Evolutionary conservation across 495 filamentous ascomycete species (phyloP), one percentile per base, ranked within the genome.

Genomic region (Xylaria flabelliformis): DNA sequence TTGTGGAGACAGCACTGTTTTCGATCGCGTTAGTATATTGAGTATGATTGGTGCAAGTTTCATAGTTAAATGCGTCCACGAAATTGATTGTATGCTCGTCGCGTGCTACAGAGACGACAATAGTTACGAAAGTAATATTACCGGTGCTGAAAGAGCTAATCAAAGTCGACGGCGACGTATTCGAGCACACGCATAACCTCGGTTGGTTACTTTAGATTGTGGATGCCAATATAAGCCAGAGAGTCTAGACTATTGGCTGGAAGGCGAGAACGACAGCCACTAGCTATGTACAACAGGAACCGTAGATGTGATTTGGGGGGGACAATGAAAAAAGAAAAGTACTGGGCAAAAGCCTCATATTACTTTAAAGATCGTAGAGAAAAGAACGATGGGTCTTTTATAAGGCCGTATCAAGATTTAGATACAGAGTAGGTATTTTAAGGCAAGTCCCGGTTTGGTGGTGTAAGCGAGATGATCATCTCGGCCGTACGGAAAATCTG

Each of bases 401-500:
- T 55, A 48, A 48, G 13, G 48, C 24, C 34, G 26, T 29, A 59
- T 61, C 42, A 29, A 59, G 41, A 24, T 24, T 69, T 32, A 15
- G 24, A 24, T 42, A 42, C 39, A 13, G 39, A 42, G 39, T n/a
- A 44, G 61, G 39, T 42, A 42, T 64, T 44, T 64, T 44, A 61
- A 61, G 65, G 32, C 34, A 24, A 56, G 53, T 41, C 39, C 51
- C 41, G 34, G 41, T 17, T 32, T 70, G 13, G 55, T 7, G 67
- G 44, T 46, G 26, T 70, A 67, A 55, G 21, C 53, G 42, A 70
- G 42, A 62, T 61, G 41, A n/a, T 32, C 24, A 71, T 64, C 24
- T 70, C 69, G 69, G 69, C 69, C 69, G 69, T 71, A 71, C 26
- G 69, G 15, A 41, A 26, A 24, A 36, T 56, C 15, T 39, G 41